Conservation (phyloP, 306 rosid genomes). For the Prunus mira region DNA sequence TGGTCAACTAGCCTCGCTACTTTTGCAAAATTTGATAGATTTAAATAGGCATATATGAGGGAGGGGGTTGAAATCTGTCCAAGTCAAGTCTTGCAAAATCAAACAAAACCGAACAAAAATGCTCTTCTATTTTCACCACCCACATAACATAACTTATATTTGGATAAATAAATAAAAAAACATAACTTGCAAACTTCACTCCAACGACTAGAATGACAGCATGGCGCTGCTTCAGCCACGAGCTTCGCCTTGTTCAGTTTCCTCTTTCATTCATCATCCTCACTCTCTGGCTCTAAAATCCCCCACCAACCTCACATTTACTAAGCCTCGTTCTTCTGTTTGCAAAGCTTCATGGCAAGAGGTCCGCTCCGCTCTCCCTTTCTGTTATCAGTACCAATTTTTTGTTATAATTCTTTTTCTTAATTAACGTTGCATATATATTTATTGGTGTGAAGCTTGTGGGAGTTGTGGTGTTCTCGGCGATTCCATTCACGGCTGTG, state of each 20-base stretch:
- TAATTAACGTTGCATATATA: no score
- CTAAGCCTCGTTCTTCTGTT: conserved; percentile 16
- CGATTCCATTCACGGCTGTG: conserved; percentile 85
- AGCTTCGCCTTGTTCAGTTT: conserved; percentile 7
- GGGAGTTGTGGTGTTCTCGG: conserved; percentile 83
- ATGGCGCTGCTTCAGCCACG: conserved; percentile 30
- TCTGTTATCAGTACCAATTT: background rate
- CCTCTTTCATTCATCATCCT: conserved; percentile 8
- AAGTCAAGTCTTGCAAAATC: no score
- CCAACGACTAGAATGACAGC: background rate
- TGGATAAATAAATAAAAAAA: no score
- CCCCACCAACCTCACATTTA: conserved; percentile 9
- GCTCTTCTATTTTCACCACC: no score
- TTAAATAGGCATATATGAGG: no score
- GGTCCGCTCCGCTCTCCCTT: conserved; percentile 38
- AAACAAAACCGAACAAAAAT: no score
- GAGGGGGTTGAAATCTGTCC: no score
- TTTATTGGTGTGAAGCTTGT: conserved; percentile 49
- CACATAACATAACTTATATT: no score
- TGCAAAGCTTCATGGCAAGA: conserved; percentile 89
- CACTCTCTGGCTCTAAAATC: background rate
- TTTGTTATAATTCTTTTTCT: no score
- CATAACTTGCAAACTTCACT: background rate
- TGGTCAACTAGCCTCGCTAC: no score
- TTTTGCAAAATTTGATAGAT: no score